Conservation (phyloP, 1,284 basidiomycete genomes). For the Heterobasidion occidentale region DNA sequence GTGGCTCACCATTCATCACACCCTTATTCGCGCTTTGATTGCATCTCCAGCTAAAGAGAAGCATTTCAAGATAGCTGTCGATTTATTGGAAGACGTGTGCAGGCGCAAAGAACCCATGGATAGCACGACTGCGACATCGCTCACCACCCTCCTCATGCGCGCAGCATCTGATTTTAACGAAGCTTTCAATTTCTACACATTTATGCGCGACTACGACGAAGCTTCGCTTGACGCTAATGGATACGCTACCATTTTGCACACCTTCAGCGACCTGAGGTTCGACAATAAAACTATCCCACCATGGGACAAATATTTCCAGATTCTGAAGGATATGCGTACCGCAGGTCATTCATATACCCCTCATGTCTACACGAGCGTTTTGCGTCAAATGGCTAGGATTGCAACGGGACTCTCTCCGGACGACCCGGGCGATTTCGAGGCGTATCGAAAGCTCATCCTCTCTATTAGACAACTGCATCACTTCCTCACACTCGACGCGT, state of each 20-base stretch:
- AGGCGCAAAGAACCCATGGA: constrained; percentile 24
- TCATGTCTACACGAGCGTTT: constrained; percentile 66
- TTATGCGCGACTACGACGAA: constrained; percentile 26
- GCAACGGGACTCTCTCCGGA: constrained; percentile 23
- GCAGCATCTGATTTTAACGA: constrained; percentile 41
- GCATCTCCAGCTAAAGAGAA: constrained; percentile 33
- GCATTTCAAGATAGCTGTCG: constrained; percentile 38
- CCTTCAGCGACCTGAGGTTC: constrained; percentile 53
- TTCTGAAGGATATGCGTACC: constrained; percentile 79
- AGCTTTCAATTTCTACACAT: constrained; percentile 56
- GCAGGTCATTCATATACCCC: constrained; percentile 52
- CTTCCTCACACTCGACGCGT: constrained; percentile 70
- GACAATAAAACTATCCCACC: constrained; percentile 24
- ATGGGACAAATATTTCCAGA: constrained; percentile 58
- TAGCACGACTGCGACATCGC: constrained; percentile 35
- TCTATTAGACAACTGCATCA: constrained; percentile 70
- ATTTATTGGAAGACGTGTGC: constrained; percentile 48
- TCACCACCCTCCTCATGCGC: constrained; percentile 56
- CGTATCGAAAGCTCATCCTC: constrained; percentile 29
- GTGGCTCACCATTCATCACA: constrained; percentile 34
- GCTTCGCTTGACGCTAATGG: constrained; percentile 44
- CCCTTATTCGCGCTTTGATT: constrained; percentile 46
- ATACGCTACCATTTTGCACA: constrained; percentile 53
- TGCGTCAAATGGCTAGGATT: constrained; percentile 46
- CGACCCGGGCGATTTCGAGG: constrained; percentile 12